Evolutionary conservation across 148 eudicot genomes (phyloP).

Genomic region (Polygonum aviculare): DNA sequence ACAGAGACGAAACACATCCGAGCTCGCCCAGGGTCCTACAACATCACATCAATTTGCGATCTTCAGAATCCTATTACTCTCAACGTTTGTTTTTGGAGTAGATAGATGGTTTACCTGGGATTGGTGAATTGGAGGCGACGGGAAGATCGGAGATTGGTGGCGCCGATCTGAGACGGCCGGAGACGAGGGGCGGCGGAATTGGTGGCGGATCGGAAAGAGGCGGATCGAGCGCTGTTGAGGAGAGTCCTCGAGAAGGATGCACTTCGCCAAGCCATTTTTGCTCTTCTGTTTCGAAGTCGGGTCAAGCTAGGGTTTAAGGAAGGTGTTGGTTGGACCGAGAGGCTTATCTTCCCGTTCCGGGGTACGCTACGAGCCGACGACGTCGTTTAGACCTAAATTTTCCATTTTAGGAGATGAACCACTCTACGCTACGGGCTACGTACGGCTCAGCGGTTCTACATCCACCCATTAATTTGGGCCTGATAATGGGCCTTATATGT

Average conservation of each 20-base stretch:
- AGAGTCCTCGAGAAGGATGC: conserved; percentile 34
- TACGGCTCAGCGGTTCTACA: neutral
- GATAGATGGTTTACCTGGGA: conserved; percentile 18
- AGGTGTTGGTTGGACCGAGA: neutral
- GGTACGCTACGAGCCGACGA: neutral
- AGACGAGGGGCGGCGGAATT: conserved; percentile 22
- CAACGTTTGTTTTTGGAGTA: neutral
- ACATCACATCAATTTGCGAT: neutral
- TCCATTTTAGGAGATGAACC: neutral
- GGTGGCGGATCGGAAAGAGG: conserved; percentile 16
- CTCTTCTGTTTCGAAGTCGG: neutral
- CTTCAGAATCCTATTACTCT: neutral
- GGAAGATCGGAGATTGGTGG: conserved; percentile 15
- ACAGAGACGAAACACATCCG: conserved; percentile 33
- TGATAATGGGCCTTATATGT: neutral
- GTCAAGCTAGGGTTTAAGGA: conserved; percentile 8
- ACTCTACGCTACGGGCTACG: too few relatives aligned
- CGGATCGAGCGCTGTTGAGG: conserved; percentile 26
- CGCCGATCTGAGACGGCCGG: conserved; percentile 14
- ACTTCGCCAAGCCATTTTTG: conserved; percentile 22
- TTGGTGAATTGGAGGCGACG: conserved; percentile 26
- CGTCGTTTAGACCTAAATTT: neutral
- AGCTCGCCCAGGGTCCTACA: conserved; percentile 31
- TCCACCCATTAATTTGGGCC: neutral
- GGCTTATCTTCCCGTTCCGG: neutral